These are phyloP conservation scores for Hondaea fermentalgiana DNA, from an alignment of 108 stramenopile genomes.

Conservation along the genomic window DNA sequence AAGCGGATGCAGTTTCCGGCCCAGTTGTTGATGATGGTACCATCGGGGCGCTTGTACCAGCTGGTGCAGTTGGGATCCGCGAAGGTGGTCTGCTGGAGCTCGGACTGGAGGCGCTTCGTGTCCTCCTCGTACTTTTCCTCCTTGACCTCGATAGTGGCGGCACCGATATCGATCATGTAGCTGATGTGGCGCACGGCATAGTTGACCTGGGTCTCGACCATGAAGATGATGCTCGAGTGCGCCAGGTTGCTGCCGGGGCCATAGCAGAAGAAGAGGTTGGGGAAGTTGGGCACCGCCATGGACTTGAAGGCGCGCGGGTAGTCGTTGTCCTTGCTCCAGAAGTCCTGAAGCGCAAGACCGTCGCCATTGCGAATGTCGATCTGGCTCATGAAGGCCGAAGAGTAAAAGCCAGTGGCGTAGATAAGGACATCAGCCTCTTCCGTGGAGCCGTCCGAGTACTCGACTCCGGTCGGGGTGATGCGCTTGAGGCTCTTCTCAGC, in stretches of 20 bases:
- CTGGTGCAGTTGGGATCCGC: not conserved
- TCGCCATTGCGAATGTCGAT: not conserved
- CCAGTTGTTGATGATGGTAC: not conserved
- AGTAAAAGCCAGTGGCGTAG: conserved; percentile 11
- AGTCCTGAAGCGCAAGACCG: not conserved
- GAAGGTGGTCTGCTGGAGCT: not conserved
- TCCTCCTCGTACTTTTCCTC: not conserved
- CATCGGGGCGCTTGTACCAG: not conserved
- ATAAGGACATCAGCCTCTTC: not conserved
- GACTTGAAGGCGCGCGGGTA: not conserved
- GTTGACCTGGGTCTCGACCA: conserved; percentile 14
- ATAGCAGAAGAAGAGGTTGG: not conserved
- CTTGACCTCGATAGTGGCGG: not conserved
- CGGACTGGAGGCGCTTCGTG: not conserved
- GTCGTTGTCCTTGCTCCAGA: not conserved
- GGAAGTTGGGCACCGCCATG: not conserved
- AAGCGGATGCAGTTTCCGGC: not conserved
- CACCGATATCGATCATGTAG: not conserved
- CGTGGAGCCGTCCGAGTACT: not conserved
- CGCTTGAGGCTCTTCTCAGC: not conserved
- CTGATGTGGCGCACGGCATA: not conserved
- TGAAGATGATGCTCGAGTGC: not conserved
- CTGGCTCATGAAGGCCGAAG: not conserved
- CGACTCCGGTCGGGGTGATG: not conserved
- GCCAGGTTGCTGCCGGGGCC: not conserved